These are phyloP conservation scores for Exophiala phaeomuriformis DNA, from an alignment of 2,329 filamentous ascomycete species.

Conservation along the genomic window DNA sequence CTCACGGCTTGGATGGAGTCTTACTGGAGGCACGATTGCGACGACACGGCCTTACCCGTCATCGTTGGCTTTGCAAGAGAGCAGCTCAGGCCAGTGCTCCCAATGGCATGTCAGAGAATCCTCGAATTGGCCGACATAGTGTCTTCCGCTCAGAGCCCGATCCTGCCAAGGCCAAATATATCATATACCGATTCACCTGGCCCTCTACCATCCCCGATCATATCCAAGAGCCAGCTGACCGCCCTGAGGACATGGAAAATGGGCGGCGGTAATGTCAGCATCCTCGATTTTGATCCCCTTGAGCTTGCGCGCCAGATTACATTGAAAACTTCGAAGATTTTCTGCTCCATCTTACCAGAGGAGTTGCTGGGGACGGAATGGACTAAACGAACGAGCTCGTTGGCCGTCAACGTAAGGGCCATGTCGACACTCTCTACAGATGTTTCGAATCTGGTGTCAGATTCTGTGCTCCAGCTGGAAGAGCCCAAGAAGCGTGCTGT, in stretches of 20 bases:
- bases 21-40: conserved; percentile 80
- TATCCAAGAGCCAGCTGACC: conserved; percentile 70
- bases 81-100: conserved; percentile 61
- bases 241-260: conserved; percentile 66
- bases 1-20: conserved; percentile 97
- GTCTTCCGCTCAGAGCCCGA: conserved; percentile 59
- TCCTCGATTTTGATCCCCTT: conserved; percentile 84
- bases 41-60: conserved; percentile 64
- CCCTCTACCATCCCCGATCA: conserved; percentile 59
- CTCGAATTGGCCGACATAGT: conserved; percentile 74
- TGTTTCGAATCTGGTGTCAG: conserved; percentile 82
- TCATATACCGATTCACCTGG: conserved; percentile 66
- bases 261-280: conserved; percentile 61
- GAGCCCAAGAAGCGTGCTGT: conserved; percentile 86
- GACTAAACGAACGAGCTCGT: conserved; percentile 76
- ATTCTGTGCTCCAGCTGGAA: conserved; percentile 80
- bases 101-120: conserved; percentile 72
- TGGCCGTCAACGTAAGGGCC: conserved; percentile 81
- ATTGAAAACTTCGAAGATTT: conserved; percentile 82
- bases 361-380: conserved; percentile 88
- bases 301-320: conserved; percentile 91
- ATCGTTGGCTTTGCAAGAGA: conserved; percentile 75
- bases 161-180: conserved; percentile 77
- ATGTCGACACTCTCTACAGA: conserved; percentile 93
- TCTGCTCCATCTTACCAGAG: conserved; percentile 84